Evolutionary conservation across 164 flowering plant genomes (phyloP), one percentile per base, ranked within the genome.

Genomic region (Malania oleifera): DNA sequence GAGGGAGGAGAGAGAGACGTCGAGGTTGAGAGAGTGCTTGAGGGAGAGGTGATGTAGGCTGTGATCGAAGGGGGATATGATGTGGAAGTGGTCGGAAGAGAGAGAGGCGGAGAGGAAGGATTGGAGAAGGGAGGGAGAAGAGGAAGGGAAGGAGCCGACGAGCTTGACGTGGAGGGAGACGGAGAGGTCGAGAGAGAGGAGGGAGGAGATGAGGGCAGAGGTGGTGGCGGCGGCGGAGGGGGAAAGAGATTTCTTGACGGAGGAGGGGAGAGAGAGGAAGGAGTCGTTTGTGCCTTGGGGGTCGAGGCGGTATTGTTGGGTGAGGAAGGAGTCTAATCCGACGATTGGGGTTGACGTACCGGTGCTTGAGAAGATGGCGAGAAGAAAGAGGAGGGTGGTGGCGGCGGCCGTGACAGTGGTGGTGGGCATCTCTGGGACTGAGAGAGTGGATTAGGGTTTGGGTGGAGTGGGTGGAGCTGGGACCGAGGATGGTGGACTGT

Each of bases 261-360:
- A 60, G 56, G 79, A 64, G 12, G 83, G 72, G 56, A 82, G 87
- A 14, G 74, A 58, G 59, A 31, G 55, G 70, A 77, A 77, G 60
- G 77, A 64, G 75, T 91, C 98, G 70, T 89, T 89, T 65, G 71
- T 25, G 49, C 86, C 83, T 10, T 54, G 77, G 22, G 96, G 96
- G 74, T 91, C 98, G 37, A 66, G 19, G 13, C 57, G 87, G 47
- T 72, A 79, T 60, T 85, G 92, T 1, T 75, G 75, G 52, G 74
- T 54, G 22, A 83, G 80, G 79, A 82, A 89, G 48, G 87, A 48
- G 75, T 89, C 95, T 14, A 91, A 74, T 31, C 98, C 97, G 1
- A 70, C 37, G 65, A 84, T 77, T 7, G 85, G 86, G 14, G 67
- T 57, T n/a, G 82, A 61, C 11, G 77, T 9, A 60, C 57, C 24